These are phyloP conservation scores for Sporormia fimetaria DNA, from an alignment of 495 filamentous ascomycete species.

Conservation along the genomic window DNA sequence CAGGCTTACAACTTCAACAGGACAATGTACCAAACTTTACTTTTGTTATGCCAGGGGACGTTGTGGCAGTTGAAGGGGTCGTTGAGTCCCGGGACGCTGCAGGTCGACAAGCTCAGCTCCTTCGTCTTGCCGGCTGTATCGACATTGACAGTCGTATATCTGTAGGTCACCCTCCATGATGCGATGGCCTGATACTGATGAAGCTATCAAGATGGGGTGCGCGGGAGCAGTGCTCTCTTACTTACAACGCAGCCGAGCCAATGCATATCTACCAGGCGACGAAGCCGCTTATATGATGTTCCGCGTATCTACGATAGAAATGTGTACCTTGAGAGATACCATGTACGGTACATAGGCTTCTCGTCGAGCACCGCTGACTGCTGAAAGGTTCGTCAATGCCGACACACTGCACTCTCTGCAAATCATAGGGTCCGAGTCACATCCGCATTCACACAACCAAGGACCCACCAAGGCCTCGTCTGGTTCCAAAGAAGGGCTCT, in stretches of 20 bases:
- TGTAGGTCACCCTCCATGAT: slow-evolving; percentile 27
- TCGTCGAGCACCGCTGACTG: slow-evolving; percentile 7
- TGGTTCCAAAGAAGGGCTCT: slow-evolving; percentile 78
- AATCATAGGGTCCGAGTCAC: slow-evolving; percentile 71
- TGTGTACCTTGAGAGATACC: slow-evolving; percentile 62
- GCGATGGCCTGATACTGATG: slow-evolving; percentile 2
- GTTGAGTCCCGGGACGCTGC: slow-evolving; percentile 40
- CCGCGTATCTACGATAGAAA: slow-evolving; percentile 53
- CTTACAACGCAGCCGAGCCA: slow-evolving; percentile 56
- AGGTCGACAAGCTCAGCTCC: slow-evolving; percentile 50
- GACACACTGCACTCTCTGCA: slow-evolving; percentile 76
- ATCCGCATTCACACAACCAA: slow-evolving; percentile 75
- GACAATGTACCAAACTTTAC: slow-evolving; percentile 42
- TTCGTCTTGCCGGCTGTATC: slow-evolving; percentile 61
- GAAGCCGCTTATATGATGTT: slow-evolving; percentile 42
- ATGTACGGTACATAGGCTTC: slow-evolving; percentile 46
- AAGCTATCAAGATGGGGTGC: slow-evolving; percentile 51
- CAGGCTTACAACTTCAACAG: slow-evolving; percentile 42
- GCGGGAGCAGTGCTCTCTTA: slow-evolving; percentile 75
- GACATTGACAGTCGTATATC: slow-evolving; percentile 67
- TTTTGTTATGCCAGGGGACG: slow-evolving; percentile 44
- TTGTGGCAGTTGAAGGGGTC: slow-evolving; percentile 37
- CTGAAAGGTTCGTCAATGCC: slow-evolving; percentile 58
- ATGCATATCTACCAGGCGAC: slow-evolving; percentile 46
- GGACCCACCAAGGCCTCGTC: slow-evolving; percentile 56